Base-by-base conservation (phyloP, 2,329 filamentous ascomycete genomes). In the Aspergillus uvarum region DNA sequence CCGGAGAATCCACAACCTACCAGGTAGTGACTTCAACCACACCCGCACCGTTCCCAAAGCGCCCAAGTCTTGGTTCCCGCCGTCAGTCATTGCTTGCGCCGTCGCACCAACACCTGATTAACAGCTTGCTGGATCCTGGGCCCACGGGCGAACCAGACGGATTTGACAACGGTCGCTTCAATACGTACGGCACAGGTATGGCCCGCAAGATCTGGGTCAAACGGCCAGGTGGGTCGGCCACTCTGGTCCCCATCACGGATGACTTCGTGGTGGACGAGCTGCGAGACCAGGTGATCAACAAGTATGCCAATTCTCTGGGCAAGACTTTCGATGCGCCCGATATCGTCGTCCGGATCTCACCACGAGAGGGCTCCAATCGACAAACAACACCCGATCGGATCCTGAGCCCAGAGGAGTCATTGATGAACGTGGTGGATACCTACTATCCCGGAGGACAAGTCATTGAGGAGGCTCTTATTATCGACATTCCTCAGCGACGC, bases 231-330 rank as follows among this genome's bases (percentile, higher is more conserved):
- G 90, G 88, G 60, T 97, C 94, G 59, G 87, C 94, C 44, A 99
- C 95, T 14, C 82, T 95, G 70, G 89, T 99, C 58, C 87, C 89
- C 62, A 90, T 96, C 69, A 84, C 87, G 67, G 90, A 96, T 70
- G 92, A 96, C 69, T 92, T 96, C 72, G 80, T 98, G 68, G 93
- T 98, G 59, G 95, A 99, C 75, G 94, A 97, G 77, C 89, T 96
- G 63, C 89, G 94, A 68, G 95, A 97, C 68, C 87, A 92, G 82
- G 95, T 98, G 59, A 80, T 98, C 68, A 87, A 87, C 70, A 98
- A 98, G 80, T 99, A 98, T 76, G 87, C 88, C 68, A 98, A 99
- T 77, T 96, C 92, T 14, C 82, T 99, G 26, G 94, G 94, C 54
- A 88, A 88, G 68, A 90, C 85, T 55, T 97, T 93, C 75, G 95